Evolutionary conservation across 2,329 filamentous ascomycete genomes (phyloP), one percentile per base, ranked within the genome.

Genomic region (Alternaria atra): DNA sequence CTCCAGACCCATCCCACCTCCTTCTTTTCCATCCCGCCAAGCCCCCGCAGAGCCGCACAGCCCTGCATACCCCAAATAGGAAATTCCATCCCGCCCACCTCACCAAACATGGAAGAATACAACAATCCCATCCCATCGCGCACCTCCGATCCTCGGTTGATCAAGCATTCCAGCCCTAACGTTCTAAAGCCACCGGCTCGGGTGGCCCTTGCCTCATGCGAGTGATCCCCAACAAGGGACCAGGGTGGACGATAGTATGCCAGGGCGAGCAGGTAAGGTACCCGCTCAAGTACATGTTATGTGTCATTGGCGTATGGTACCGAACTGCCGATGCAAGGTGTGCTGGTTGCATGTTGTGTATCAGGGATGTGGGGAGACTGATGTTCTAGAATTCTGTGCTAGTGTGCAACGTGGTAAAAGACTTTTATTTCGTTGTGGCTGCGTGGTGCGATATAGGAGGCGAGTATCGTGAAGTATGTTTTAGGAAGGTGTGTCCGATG

Each of bases 61-160:
- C 50, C 35, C 35, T 42, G 37, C 23, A 34, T 58, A 48, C 29
- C 30, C n/a, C n/a, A 48, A 59, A 13, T n/a, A 29, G 12, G 52
- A 46, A 61, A 51, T 6, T 4, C 47, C 48, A n/a, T 66, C 43
- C 53, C 37, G 6, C n/a, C 51, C 8, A 10, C 23, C 30, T 23
- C 15, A 55, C 20, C 20, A 47, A 47, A 27, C 52, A 46, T 27
- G 34, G 25, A 40, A 39, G n/a, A 29, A 10, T 8, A 13, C 30
- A 46, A 52, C 25, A 39, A 52, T 47, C 50, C 56, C 56, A 53
- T 53, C 12, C 13, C 42, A n/a, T 47, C 50, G 50, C 50, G n/a
- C 51, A 47, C 25, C 34, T 53, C 48, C 50, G 40, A 13, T 42
- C 10, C 20, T 7, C 20, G 39, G 39, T 42, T 7, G 39, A 42